Evolutionary conservation across 2,329 filamentous ascomycete species (phyloP).

Genomic region (Claviceps cyperi): DNA sequence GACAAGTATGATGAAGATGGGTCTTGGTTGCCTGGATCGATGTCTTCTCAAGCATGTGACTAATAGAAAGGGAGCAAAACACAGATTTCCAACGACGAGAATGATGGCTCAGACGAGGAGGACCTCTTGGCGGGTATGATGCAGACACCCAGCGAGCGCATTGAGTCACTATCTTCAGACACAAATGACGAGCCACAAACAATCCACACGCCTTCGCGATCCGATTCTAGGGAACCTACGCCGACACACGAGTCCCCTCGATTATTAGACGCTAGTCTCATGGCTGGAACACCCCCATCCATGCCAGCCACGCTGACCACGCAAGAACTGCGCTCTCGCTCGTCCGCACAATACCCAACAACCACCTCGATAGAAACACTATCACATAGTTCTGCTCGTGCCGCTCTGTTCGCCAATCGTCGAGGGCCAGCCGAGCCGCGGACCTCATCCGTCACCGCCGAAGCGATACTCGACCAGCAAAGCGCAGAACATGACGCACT

Average conservation of each 20-base stretch:
- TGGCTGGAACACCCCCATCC: conserved; percentile 3
- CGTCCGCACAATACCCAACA: conserved; percentile 7
- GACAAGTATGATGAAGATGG: conserved; percentile 33
- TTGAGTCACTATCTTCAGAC: conserved; percentile 25
- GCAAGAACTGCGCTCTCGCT: conserved; percentile 22
- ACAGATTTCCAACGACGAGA: conserved; percentile 22
- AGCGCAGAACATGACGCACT: conserved; percentile 71
- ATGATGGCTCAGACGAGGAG: conserved; percentile 38
- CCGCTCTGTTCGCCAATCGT: conserved; percentile 29
- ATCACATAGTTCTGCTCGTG: conserved; percentile 24
- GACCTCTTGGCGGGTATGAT: conserved; percentile 42
- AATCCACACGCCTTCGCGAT: conserved; percentile 9
- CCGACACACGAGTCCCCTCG: conserved; percentile 5
- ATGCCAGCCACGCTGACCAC: conserved; percentile 17
- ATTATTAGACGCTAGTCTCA: conserved; percentile 4
- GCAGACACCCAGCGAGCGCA: conserved; percentile 38
- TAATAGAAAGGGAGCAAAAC: conserved; percentile 1
- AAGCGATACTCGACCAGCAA: conserved; percentile 62
- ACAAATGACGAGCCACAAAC: conserved; percentile 8
- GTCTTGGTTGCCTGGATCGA: background rate
- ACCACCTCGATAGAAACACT: conserved; percentile 7
- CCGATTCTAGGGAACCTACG: conserved; percentile 3
- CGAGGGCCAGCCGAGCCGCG: conserved; percentile 21
- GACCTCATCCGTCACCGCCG: conserved; percentile 39
- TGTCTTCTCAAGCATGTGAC: conserved; percentile 2